Evolutionary conservation across 768 basidiomycete species (phyloP).

Genomic region (Mrakia blollopis): DNA sequence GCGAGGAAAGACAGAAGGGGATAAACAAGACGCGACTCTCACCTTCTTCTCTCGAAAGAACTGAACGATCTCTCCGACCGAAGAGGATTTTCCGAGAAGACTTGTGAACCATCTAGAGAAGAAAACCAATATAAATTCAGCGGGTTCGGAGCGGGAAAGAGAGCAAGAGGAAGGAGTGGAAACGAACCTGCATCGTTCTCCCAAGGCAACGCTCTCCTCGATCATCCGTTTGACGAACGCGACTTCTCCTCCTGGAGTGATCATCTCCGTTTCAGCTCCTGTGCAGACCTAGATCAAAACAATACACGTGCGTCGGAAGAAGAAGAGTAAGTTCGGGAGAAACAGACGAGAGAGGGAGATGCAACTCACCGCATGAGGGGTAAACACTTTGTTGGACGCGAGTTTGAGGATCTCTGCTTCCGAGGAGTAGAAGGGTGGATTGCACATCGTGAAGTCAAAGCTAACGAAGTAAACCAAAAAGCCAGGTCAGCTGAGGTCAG

Average conservation of each 20-base stretch:
- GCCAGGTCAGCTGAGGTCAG: not conserved
- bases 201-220: conserved; percentile 55
- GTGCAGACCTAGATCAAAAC: conserved; percentile 63
- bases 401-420: conserved; percentile 60
- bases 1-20: not conserved
- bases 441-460: conserved; percentile 85
- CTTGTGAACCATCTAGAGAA: conserved; percentile 79
- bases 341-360: not conserved
- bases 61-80: conserved; percentile 59
- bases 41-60: conserved; percentile 53
- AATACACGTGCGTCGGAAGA: too few relatives aligned
- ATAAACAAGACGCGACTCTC: conserved; percentile 25
- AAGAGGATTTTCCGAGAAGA: conserved; percentile 81
- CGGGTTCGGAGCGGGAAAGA: not conserved
- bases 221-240: conserved; percentile 74
- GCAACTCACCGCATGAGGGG: conserved; percentile 64
- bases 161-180: not conserved
- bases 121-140: not conserved
- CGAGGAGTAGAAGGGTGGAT: conserved; percentile 90
- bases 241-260: conserved; percentile 79
- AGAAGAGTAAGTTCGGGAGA: not conserved
- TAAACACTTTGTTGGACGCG: conserved; percentile 58
- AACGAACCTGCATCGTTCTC: conserved; percentile 53
- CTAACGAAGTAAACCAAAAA: conserved; percentile 38
- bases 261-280: conserved; percentile 79